These are phyloP conservation scores for Epichloe gansuensis DNA, from an alignment of 2,329 filamentous ascomycete genomes.

Conservation along the genomic window DNA sequence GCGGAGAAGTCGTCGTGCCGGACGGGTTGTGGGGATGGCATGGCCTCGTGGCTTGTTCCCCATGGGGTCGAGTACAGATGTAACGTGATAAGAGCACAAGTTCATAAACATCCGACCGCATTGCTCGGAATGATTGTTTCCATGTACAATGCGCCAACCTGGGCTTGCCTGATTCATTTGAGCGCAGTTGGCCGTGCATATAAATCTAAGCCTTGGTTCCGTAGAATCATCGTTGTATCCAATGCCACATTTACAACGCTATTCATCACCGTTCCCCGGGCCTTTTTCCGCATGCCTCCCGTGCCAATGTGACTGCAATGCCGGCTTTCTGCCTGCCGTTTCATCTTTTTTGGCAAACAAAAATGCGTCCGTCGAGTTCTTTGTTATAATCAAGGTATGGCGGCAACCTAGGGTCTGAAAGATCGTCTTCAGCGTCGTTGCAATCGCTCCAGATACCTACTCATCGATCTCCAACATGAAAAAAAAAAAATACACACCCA, in stretches of 20 bases:
- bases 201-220: neutral
- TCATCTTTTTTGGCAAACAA: neutral
- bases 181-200: neutral
- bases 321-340: neutral
- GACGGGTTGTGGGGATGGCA: neutral
- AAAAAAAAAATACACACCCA: neutral
- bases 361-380: neutral
- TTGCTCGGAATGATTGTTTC: too few relatives aligned
- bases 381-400: too few relatives aligned
- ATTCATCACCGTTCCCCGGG: neutral
- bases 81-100: too few relatives aligned
- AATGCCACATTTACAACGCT: neutral
- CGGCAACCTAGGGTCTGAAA: too few relatives aligned
- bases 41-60: neutral
- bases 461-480: too few relatives aligned
- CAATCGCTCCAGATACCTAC: too few relatives aligned
- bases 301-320: neutral
- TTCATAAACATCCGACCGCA: too few relatives aligned
- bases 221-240: neutral
- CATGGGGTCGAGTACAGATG: neutral
- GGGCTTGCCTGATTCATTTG: neutral
- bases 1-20: too few relatives aligned
- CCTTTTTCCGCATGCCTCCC: neutral
- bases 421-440: too few relatives aligned
- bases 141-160: neutral